phyloP scores from a whole-genome alignment of 1,284 basidiomycete genomes.

The Mrakiaceae sp. region DNA sequence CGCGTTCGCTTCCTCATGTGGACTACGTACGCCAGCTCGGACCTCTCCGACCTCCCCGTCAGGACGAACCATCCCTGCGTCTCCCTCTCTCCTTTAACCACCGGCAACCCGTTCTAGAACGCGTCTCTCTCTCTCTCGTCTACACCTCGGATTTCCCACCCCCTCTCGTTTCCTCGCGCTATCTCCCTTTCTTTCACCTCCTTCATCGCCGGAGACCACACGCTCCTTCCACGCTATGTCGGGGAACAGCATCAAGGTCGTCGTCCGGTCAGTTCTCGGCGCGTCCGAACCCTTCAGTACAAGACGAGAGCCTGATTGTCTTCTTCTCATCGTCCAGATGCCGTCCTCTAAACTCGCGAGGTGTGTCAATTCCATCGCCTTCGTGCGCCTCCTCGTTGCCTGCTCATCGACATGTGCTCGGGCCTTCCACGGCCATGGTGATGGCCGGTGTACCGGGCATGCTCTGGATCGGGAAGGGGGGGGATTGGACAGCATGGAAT shows the following conservation, averaged over 20 bases:
- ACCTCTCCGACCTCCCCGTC: background rate
- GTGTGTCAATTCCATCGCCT: constrained; percentile 40
- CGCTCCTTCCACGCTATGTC: background rate
- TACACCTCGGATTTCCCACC: background rate
- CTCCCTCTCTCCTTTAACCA: background rate
- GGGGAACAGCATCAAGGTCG: constrained; percentile 15
- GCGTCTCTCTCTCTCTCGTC: no score
- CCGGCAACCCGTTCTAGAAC: no score
- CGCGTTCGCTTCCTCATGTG: no score
- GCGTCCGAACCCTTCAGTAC: background rate
- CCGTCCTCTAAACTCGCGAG: constrained; percentile 83
- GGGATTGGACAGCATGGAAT: constrained; percentile 1
- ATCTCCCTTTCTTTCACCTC: no score
- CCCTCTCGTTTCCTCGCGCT: background rate
- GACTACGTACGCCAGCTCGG: background rate
- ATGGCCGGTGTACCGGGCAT: no score
- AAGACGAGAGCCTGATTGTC: background rate
- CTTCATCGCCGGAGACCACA: background rate
- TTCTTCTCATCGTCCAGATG: constrained; percentile 44
- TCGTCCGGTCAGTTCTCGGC: constrained; percentile 13
- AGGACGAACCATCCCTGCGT: background rate
- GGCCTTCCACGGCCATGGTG: background rate
- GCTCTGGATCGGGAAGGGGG: background rate
- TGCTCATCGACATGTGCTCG: background rate
- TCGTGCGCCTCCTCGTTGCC: constrained; percentile 6